Percentiles rank a stretch among this genome's conserved stretches.
Evolutionary conservation across 305 asterid species (phyloP).

Genomic region (Solanum hybrid): DNA sequence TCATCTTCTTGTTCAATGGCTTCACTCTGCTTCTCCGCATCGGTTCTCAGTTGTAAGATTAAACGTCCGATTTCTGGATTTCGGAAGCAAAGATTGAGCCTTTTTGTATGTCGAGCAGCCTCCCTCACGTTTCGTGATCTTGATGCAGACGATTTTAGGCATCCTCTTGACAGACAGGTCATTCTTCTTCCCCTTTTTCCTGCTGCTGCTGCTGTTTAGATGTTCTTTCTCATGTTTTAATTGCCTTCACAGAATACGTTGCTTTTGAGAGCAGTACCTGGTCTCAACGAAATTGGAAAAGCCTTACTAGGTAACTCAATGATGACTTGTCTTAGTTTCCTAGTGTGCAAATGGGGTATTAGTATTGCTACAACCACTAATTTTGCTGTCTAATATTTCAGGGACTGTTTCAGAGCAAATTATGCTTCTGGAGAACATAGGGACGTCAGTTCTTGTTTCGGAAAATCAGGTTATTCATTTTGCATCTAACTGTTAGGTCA

Average conservation of each 20-base stretch:
- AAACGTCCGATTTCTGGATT: slow-evolving; percentile 8
- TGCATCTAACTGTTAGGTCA: background rate
- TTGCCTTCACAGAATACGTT: slow-evolving; percentile 58
- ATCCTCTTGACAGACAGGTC: slow-evolving; percentile 94
- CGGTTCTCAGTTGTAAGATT: slow-evolving; percentile 15
- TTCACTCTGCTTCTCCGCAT: background rate
- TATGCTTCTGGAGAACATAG: slow-evolving; percentile 95
- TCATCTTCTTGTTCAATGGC: background rate
- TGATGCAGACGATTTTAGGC: slow-evolving; percentile 90
- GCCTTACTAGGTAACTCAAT: slow-evolving; percentile 61
- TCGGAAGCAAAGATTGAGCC: slow-evolving; percentile 12
- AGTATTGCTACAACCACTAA: background rate
- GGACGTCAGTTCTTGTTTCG: slow-evolving; percentile 81
- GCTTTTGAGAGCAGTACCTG: slow-evolving; percentile 86
- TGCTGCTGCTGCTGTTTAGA: background rate
- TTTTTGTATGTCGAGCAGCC: slow-evolving; percentile 41
- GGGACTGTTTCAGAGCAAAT: slow-evolving; percentile 84
- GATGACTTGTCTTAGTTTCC: background rate
- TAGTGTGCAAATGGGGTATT: background rate
- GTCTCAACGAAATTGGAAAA: slow-evolving; percentile 70
- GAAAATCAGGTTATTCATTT: slow-evolving; percentile 48
- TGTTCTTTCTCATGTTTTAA: background rate
- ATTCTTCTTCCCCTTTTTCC: background rate
- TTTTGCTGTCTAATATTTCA: slow-evolving; percentile 13
- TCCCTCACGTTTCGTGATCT: slow-evolving; percentile 48